These are phyloP conservation scores for Fusarium sp. DNA, from an alignment of 2,329 filamentous ascomycete genomes.

Conservation along the genomic window DNA sequence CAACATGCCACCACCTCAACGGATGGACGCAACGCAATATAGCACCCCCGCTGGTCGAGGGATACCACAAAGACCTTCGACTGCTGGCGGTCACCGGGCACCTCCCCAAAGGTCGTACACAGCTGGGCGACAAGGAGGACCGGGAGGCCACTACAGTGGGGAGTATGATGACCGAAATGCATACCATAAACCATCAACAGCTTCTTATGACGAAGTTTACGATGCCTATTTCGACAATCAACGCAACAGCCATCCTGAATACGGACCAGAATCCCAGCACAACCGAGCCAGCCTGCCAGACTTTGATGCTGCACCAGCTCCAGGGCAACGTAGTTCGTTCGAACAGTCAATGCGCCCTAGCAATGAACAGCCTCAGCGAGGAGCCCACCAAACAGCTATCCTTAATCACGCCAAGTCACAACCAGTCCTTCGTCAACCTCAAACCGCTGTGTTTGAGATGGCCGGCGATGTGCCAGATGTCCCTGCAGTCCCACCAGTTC, in stretches of 20 bases:
- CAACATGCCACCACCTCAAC: constrained; percentile 47
- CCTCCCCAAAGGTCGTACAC: constrained; percentile 63
- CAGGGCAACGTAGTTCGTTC: constrained; percentile 53
- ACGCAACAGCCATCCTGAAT: constrained; percentile 41
- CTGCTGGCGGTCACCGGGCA: constrained; percentile 61
- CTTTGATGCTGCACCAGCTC: constrained; percentile 52
- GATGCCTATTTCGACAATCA: constrained; percentile 62
- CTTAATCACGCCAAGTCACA: constrained; percentile 72
- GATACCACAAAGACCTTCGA: constrained; percentile 63
- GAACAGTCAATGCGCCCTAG: constrained; percentile 58
- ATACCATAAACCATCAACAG: constrained; percentile 42
- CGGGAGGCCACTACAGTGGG: constrained; percentile 46
- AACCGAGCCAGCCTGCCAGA: constrained; percentile 49
- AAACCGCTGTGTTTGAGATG: constrained; percentile 79
- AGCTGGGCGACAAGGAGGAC: constrained; percentile 50
- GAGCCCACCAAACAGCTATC: constrained; percentile 61
- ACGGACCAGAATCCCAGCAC: constrained; percentile 31
- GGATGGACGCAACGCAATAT: constrained; percentile 57
- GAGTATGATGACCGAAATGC: constrained; percentile 46
- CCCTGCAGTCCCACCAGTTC: constrained; percentile 56
- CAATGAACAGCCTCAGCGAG: constrained; percentile 56
- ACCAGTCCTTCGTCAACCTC: constrained; percentile 69
- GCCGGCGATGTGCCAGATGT: constrained; percentile 68
- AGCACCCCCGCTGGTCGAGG: constrained; percentile 56
- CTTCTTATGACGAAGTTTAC: constrained; percentile 62